A percentile compares a stretch with the other conserved stretches of the same genome.
These are phyloP conservation scores for Craterostigma plantagineum DNA, from an alignment of 257 asterid species.

Conservation along the genomic window DNA sequence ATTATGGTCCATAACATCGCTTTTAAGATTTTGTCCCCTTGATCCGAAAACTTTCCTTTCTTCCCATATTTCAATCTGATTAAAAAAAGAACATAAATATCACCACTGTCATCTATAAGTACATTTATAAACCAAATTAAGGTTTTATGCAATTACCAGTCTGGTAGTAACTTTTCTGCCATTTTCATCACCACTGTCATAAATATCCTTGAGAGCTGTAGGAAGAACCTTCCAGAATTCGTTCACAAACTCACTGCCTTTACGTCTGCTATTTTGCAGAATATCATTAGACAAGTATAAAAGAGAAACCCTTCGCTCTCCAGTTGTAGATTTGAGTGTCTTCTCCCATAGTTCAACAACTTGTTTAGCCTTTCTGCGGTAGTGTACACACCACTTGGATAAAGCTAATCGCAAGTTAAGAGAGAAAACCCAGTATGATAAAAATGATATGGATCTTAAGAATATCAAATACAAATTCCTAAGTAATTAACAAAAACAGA, in stretches of 20 bases:
- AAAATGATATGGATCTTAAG: constrained; percentile 7
- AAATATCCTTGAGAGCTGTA: constrained; percentile 40
- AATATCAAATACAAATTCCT: neutral
- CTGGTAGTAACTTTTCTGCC: constrained; percentile 75
- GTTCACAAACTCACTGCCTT: constrained; percentile 87
- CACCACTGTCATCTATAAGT: no score
- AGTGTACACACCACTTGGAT: constrained; percentile 76
- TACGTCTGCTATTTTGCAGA: constrained; percentile 93
- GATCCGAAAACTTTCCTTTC: constrained; percentile 96
- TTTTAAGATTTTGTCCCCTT: constrained; percentile 72
- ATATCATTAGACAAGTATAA: constrained; percentile 81
- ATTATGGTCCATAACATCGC: constrained; percentile 36
- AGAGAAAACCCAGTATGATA: constrained; percentile 11
- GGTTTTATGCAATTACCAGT: constrained; percentile 55
- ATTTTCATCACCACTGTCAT: constrained; percentile 41
- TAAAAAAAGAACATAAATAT: no score
- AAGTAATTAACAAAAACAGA: no score
- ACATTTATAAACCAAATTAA: no score
- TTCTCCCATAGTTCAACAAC: constrained; percentile 89
- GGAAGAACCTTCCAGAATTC: constrained; percentile 98
- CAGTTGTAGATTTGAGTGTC: constrained; percentile 49
- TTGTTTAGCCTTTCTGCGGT: constrained; percentile 79
- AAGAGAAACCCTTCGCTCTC: constrained; percentile 66
- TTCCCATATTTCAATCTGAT: constrained; percentile 86
- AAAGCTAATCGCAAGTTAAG: constrained; percentile 54